These are phyloP conservation scores for Ochromonadaceae sp. DNA, from an alignment of 352 stramenopile genomes.

Conservation along the genomic window DNA sequence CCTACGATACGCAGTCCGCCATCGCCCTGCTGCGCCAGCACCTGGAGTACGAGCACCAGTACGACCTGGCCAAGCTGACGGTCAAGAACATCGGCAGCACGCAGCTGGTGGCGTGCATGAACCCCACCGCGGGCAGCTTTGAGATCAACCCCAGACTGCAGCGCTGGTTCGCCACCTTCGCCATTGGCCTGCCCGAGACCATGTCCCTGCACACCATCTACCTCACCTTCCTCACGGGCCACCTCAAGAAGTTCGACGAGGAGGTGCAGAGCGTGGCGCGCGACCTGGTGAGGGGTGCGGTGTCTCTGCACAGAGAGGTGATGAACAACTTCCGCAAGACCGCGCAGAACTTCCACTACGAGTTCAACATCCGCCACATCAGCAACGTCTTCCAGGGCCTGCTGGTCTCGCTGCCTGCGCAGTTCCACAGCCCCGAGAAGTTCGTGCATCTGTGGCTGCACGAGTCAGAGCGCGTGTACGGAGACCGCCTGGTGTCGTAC, in stretches of 20 bases:
- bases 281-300: conserved; percentile 74
- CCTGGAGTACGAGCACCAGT: conserved; percentile 88
- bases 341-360: conserved; percentile 89
- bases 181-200: conserved; percentile 77
- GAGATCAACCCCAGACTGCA: conserved; percentile 79
- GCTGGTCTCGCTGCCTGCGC: conserved; percentile 71
- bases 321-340: conserved; percentile 77
- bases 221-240: conserved; percentile 80
- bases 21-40: conserved; percentile 82
- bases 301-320: conserved; percentile 73
- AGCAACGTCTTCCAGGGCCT: conserved; percentile 88
- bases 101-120: conserved; percentile 86
- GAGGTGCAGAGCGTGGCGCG: conserved; percentile 70
- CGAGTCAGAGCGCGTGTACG: conserved; percentile 86
- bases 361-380: conserved; percentile 90
- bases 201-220: conserved; percentile 86
- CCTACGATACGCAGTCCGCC: conserved; percentile 84
- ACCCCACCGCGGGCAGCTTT: conserved; percentile 82
- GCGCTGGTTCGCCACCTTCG: conserved; percentile 86
- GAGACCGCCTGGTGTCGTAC: conserved; percentile 69
- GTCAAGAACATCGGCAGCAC: conserved; percentile 83
- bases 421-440: conserved; percentile 75
- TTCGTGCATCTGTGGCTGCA: conserved; percentile 86
- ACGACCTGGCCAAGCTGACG: conserved; percentile 77
- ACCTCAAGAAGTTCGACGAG: conserved; percentile 68